These are phyloP conservation scores for Globisporangium lucens DNA, from an alignment of 352 stramenopile genomes.

Conservation along the genomic window DNA sequence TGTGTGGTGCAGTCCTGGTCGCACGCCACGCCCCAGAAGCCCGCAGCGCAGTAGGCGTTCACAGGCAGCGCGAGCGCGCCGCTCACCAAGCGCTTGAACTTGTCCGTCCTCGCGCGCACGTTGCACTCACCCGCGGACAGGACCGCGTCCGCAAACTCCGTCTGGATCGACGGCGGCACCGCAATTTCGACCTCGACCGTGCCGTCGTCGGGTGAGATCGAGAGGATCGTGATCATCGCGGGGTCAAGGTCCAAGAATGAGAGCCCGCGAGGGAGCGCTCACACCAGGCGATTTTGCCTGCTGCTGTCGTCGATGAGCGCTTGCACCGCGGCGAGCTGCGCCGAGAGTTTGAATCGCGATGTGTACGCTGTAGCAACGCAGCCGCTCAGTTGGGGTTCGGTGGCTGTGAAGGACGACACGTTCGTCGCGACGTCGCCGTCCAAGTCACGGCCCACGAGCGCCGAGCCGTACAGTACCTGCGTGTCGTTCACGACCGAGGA, in stretches of 20 bases:
- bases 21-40: neutral
- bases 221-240: too few species aligned
- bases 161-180: too few species aligned
- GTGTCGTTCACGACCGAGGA: neutral
- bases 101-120: neutral
- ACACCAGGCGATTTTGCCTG: neutral
- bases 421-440: neutral
- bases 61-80: neutral
- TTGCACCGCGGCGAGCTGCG: neutral
- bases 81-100: neutral
- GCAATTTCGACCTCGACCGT: too few species aligned
- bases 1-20: neutral
- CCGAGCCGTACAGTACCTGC: neutral
- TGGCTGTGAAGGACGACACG: neutral
- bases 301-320: neutral
- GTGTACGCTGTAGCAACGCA: neutral
- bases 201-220: too few species aligned
- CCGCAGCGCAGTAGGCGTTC: neutral
- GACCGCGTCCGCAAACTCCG: too few species aligned
- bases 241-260: too few species aligned
- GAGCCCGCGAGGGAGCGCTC: neutral
- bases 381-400: neutral
- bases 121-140: too few species aligned
- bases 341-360: neutral
- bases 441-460: neutral